A percentile compares a stretch with the other conserved stretches of the same genome.
Conservation (phyloP, 1,284 basidiomycete genomes). For the Irpex sp. region DNA sequence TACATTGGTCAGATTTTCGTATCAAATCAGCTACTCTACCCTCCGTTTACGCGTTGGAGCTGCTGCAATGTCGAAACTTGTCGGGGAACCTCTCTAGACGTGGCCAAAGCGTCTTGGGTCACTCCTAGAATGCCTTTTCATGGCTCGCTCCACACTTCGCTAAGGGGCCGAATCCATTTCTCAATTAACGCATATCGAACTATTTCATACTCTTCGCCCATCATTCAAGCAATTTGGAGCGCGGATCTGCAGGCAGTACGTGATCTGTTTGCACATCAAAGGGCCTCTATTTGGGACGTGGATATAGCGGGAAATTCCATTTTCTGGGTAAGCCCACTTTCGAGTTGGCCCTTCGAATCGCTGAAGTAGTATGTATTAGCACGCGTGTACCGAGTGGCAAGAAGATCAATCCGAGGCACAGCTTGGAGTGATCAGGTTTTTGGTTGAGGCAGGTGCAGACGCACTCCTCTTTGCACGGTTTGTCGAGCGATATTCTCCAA, state of each 20-base stretch:
- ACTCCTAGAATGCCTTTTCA: not conserved
- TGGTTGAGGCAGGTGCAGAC: not conserved
- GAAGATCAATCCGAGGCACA: not conserved
- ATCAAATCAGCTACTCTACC: not conserved
- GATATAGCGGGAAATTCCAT: not conserved
- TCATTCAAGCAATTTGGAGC: not conserved
- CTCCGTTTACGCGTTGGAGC: not conserved
- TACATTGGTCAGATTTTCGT: not conserved
- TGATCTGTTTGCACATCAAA: not conserved
- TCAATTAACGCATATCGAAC: not conserved
- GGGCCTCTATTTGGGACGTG: not conserved
- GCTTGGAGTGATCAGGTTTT: not conserved
- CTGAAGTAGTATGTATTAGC: too few species aligned
- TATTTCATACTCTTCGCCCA: too few species aligned
- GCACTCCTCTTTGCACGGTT: not conserved
- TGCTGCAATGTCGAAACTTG: not conserved
- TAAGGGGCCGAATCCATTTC: too few species aligned
- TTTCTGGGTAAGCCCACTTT: not conserved
- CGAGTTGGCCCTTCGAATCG: too few species aligned
- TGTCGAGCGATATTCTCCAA: not conserved
- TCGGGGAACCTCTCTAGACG: not conserved
- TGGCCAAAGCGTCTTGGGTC: not conserved
- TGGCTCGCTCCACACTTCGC: not conserved
- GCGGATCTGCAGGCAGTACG: not conserved
- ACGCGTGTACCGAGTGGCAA: not conserved